These are phyloP conservation scores for Gastrodia elata DNA, from an alignment of 106 monocot genomes.

Conservation along the genomic window DNA sequence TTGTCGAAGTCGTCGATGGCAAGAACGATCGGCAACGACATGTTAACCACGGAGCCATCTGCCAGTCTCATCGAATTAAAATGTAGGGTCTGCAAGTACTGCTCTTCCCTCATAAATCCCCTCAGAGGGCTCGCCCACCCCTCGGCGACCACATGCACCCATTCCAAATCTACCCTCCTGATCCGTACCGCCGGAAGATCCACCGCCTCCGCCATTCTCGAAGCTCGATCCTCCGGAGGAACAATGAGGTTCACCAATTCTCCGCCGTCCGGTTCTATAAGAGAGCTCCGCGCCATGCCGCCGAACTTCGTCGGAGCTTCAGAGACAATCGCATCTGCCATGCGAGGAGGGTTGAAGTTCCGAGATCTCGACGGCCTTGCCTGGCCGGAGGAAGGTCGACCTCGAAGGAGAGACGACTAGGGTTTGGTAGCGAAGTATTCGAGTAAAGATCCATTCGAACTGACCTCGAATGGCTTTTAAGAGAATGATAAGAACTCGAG, in stretches of 20 bases:
- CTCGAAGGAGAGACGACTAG: neutral
- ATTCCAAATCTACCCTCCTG: constrained; percentile 59
- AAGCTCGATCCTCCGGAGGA: constrained; percentile 25
- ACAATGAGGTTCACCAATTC: constrained; percentile 61
- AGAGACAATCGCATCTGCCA: constrained; percentile 1
- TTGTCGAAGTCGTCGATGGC: constrained; percentile 52
- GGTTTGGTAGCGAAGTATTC: neutral
- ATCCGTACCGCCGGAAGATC: constrained; percentile 41
- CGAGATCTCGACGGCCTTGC: neutral
- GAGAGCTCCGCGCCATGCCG: constrained; percentile 35
- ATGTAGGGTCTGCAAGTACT: constrained; percentile 90
- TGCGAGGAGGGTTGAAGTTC: constrained; percentile 15
- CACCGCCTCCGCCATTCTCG: constrained; percentile 43
- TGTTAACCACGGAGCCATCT: constrained; percentile 77
- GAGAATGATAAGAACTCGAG: neutral
- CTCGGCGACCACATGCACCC: constrained; percentile 87
- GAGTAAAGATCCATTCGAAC: constrained; percentile 7
- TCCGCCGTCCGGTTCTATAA: constrained; percentile 95
- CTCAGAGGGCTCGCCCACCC: constrained; percentile 97
- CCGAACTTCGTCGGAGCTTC: neutral
- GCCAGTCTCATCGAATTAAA: constrained; percentile 64
- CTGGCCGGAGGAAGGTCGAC: neutral
- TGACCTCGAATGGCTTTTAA: neutral
- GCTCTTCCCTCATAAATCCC: constrained; percentile 92
- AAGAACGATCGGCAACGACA: constrained; percentile 96